A percentile compares a stretch with the other conserved stretches of the same genome.
phyloP scores from a whole-genome alignment of 345 rosid genomes.

The Raphanus sativus region DNA sequence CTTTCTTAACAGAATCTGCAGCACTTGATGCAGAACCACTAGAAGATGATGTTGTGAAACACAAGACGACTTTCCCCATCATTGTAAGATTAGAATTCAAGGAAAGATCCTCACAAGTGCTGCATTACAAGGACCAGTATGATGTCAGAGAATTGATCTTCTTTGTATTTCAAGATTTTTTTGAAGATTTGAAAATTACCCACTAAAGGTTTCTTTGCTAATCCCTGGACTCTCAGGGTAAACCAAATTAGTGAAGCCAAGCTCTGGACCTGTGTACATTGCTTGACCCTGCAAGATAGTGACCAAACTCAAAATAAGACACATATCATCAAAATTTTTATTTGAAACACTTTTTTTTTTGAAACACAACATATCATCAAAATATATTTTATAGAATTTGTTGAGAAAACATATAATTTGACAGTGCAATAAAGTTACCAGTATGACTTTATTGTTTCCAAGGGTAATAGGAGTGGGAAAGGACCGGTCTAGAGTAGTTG shows the following conservation, averaged over 20 bases:
- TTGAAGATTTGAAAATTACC: constrained; percentile 2
- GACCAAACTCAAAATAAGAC: neutral
- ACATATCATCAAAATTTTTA: neutral
- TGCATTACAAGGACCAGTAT: constrained; percentile 16
- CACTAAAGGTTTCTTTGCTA: constrained; percentile 20
- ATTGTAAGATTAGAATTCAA: constrained; percentile 26
- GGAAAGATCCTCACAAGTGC: constrained; percentile 21
- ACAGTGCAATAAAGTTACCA: constrained; percentile 30
- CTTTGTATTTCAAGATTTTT: neutral
- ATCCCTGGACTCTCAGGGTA: constrained; percentile 42
- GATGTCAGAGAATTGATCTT: neutral
- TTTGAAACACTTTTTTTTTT: no score
- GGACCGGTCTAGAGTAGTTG: constrained; percentile 53
- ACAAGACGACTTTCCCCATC: constrained; percentile 32
- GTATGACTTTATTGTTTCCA: constrained; percentile 35
- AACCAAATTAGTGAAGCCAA: constrained; percentile 41
- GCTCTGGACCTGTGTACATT: constrained; percentile 28
- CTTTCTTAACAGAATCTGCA: constrained; percentile 33
- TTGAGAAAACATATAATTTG: neutral
- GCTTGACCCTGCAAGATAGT: constrained; percentile 19
- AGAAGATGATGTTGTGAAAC: constrained; percentile 33
- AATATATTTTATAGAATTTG: neutral
- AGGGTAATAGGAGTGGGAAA: constrained; percentile 43
- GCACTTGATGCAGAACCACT: constrained; percentile 24
- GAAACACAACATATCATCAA: neutral